phyloP scores from a whole-genome alignment of 805 yeast genomes.

The Zygosaccharomyces siamensis region DNA sequence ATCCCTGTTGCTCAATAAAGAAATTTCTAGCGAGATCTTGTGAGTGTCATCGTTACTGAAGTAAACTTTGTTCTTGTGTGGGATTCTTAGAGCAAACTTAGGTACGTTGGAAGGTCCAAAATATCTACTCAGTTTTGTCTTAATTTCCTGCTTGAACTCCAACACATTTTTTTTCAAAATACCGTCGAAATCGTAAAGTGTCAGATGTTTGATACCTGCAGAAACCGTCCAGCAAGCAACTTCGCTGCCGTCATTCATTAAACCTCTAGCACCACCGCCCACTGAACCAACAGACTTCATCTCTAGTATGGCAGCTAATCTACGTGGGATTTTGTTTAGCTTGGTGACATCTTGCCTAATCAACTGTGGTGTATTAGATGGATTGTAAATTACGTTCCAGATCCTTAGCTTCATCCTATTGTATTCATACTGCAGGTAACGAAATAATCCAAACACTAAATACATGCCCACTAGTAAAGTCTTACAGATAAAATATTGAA shows the following conservation, averaged over 20 bases:
- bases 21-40: slow-evolving; percentile 54
- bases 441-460: slow-evolving; percentile 50
- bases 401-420: slow-evolving; percentile 53
- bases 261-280: slow-evolving; percentile 83
- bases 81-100: slow-evolving; percentile 54
- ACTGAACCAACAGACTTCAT: slow-evolving; percentile 73
- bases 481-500: slow-evolving; percentile 39
- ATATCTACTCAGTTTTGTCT: slow-evolving; percentile 58
- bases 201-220: slow-evolving; percentile 69
- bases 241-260: slow-evolving; percentile 72
- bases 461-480: slow-evolving; percentile 48
- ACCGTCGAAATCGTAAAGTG: slow-evolving; percentile 79
- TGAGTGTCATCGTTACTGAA: slow-evolving; percentile 30
- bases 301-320: slow-evolving; percentile 70
- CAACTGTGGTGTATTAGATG: slow-evolving; percentile 73
- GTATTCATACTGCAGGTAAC: slow-evolving; percentile 48
- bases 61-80: slow-evolving; percentile 54
- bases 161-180: slow-evolving; percentile 50
- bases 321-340: slow-evolving; percentile 70
- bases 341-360: slow-evolving; percentile 77
- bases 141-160: slow-evolving; percentile 52
- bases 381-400: slow-evolving; percentile 59
- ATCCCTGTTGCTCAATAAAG: slow-evolving; percentile 67
- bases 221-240: slow-evolving; percentile 83
- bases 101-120: slow-evolving; percentile 72